Conservation (phyloP, 306 rosid species). For the Aeschynomene evenia region DNA sequence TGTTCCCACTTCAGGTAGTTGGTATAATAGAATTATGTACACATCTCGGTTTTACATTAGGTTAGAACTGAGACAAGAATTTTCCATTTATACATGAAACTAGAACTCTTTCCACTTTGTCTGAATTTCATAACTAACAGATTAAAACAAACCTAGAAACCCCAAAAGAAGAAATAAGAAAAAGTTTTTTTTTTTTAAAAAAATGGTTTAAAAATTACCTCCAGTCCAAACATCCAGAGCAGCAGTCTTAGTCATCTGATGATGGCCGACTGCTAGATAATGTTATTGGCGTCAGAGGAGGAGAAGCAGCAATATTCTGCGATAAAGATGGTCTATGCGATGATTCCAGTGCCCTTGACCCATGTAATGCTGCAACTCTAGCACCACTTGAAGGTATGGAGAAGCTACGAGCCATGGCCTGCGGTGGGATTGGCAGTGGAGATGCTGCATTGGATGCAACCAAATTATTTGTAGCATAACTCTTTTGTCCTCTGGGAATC, state of each 20-base stretch:
- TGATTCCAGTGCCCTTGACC: conserved; percentile 48
- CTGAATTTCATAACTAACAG: conserved; percentile 6
- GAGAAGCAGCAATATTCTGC: conserved; percentile 43
- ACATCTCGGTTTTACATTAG: conserved; percentile 29
- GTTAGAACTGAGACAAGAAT: conserved; percentile 8
- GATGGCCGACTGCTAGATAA: conserved; percentile 49
- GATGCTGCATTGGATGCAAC: conserved; percentile 57
- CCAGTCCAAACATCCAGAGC: conserved; percentile 35
- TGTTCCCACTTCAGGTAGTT: conserved; percentile 11
- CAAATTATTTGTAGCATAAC: conserved; percentile 43
- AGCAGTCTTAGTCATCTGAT: conserved; percentile 42
- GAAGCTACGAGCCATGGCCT: conserved; percentile 67
- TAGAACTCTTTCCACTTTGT: not conserved
- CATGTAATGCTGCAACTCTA: conserved; percentile 49
- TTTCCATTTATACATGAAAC: conserved; percentile 7
- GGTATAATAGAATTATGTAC: not conserved
- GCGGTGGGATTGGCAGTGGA: conserved; percentile 86
- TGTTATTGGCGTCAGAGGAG: conserved; percentile 67
- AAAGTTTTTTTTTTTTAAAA: too few species aligned
- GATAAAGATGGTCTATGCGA: conserved; percentile 41
- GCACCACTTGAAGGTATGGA: conserved; percentile 78
- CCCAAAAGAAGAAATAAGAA: not conserved
- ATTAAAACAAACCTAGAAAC: conserved; percentile 12
- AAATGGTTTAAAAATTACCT: conserved; percentile 55
- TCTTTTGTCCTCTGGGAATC: conserved; percentile 59